These are phyloP conservation scores for Melampsora larici-populina DNA, from an alignment of 1,284 basidiomycete species.

Conservation along the genomic window DNA sequence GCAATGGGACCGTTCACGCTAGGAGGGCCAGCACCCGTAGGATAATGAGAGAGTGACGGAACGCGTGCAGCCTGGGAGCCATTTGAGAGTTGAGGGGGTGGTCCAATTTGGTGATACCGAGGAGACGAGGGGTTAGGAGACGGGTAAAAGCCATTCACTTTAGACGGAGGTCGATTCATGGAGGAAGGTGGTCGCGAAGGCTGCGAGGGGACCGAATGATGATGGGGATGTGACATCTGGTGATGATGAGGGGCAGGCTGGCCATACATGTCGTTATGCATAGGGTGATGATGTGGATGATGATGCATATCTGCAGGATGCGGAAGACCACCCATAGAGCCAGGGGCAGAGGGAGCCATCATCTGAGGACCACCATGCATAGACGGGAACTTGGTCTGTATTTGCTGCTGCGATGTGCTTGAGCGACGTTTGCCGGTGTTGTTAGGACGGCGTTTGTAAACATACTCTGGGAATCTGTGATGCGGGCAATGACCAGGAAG, in stretches of 20 bases:
- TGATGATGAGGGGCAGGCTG: not conserved
- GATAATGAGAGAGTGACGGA: slow-evolving; percentile 10
- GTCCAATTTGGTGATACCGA: slow-evolving; percentile 32
- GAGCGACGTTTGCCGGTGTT: slow-evolving; percentile 42
- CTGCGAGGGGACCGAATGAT: slow-evolving; percentile 20
- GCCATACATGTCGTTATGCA: slow-evolving; percentile 15
- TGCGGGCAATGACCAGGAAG: not conserved
- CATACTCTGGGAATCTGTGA: slow-evolving; percentile 36
- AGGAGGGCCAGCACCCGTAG: not conserved
- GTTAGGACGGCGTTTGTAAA: slow-evolving; percentile 42
- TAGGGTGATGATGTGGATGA: slow-evolving; percentile 34
- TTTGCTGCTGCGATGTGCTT: slow-evolving; percentile 22
- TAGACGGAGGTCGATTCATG: slow-evolving; percentile 17
- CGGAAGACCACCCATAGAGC: slow-evolving; percentile 7
- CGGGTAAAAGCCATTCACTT: slow-evolving; percentile 9
- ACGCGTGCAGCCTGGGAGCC: not conserved
- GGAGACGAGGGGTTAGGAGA: slow-evolving; percentile 28
- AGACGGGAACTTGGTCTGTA: slow-evolving; percentile 25
- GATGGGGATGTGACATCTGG: slow-evolving; percentile 23
- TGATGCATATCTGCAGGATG: slow-evolving; percentile 30
- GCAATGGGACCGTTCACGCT: slow-evolving; percentile 7
- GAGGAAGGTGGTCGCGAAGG: slow-evolving; percentile 22
- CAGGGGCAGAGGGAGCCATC: slow-evolving; percentile 1
- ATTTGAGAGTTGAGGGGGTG: not conserved
- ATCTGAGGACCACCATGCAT: not conserved